phyloP scores from a whole-genome alignment of 2,329 filamentous ascomycete species.

The Dendryphion nanum region DNA sequence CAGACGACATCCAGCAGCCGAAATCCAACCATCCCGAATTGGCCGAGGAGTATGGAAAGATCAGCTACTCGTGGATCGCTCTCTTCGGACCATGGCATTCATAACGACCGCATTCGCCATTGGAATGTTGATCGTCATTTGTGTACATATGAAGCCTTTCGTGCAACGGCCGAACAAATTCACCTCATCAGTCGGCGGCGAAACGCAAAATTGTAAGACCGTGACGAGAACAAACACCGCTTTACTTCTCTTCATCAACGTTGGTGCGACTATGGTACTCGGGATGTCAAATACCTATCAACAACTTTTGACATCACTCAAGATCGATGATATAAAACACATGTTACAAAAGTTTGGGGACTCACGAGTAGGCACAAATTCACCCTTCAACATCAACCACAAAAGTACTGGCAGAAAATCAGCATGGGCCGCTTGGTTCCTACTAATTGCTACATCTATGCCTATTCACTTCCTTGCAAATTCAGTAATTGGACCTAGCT shows the following conservation, averaged over 20 bases:
- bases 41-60: slow-evolving; percentile 27
- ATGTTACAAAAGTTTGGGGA: slow-evolving; percentile 28
- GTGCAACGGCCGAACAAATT: slow-evolving; percentile 19
- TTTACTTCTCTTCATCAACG: slow-evolving; percentile 26
- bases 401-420: slow-evolving; percentile 18
- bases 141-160: slow-evolving; percentile 4
- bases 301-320: slow-evolving; percentile 27
- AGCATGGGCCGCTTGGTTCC: slow-evolving; percentile 26
- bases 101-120: slow-evolving; percentile 15
- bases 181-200: slow-evolving; percentile 22
- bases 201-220: slow-evolving; percentile 14
- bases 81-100: slow-evolving; percentile 23
- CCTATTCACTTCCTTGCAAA: slow-evolving; percentile 32
- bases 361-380: slow-evolving; percentile 32
- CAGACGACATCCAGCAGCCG: slow-evolving; percentile 16
- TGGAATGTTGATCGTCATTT: slow-evolving; percentile 18
- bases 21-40: slow-evolving; percentile 22
- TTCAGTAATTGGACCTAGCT: slow-evolving; percentile 25
- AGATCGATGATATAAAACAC: slow-evolving; percentile 21
- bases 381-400: slow-evolving; percentile 30
- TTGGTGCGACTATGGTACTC: slow-evolving; percentile 29
- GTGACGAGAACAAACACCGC: slow-evolving; percentile 21
- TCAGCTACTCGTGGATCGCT: slow-evolving; percentile 28
- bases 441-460: slow-evolving; percentile 23
- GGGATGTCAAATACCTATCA: slow-evolving; percentile 36